Base-by-base conservation (phyloP, 129 eudicot species). In the Escallonia herrerae region DNA sequence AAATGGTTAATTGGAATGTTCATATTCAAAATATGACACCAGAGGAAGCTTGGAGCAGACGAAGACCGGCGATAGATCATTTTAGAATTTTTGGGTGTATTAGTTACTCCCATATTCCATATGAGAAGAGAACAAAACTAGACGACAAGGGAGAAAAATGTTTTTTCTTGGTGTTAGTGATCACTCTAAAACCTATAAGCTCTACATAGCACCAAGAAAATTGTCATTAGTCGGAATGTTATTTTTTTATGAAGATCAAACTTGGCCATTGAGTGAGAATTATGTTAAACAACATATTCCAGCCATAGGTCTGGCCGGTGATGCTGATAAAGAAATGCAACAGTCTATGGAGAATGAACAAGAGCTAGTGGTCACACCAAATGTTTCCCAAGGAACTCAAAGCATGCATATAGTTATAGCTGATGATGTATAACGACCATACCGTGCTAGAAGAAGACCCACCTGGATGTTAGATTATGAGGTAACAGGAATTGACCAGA, bases 151-250 rank as follows among this genome's bases (percentile, higher is more conserved):
- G 62, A 3, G 52, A 52, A 37, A 66, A 66, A 51, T 51, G 8
- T 13, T 66, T 13, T 53, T 66, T 66, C 71, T 66, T 55, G 52
- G 51, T 52, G 71, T 66, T 2, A 66, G 62, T 65, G 59, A 65
- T 2, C 3, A 10, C 0, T 52, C 70, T 2, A 65, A 65, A 44
- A 47, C 58, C 12, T 65, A 65, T 38, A 65, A 65, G 39, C 7
- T 65, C 11, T 65, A 5, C 8, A 65, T 4, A 2, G 14, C 5
- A 40, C 62, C 2, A 51, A 64, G 58, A 66, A 66, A 37, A 66
- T 66, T 51, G 40, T 66, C 8, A 64, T 64, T 22, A 64, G 69
- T 33, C 5, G 52, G 2, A 61, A 66, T 43, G 71, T 66, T 4
- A 7, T 66, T 13, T 66, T 66, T 66, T 54, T 1, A 66, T 54